These are phyloP conservation scores for Leptographium lundbergii DNA, from an alignment of 2,329 filamentous ascomycete species.

Conservation along the genomic window DNA sequence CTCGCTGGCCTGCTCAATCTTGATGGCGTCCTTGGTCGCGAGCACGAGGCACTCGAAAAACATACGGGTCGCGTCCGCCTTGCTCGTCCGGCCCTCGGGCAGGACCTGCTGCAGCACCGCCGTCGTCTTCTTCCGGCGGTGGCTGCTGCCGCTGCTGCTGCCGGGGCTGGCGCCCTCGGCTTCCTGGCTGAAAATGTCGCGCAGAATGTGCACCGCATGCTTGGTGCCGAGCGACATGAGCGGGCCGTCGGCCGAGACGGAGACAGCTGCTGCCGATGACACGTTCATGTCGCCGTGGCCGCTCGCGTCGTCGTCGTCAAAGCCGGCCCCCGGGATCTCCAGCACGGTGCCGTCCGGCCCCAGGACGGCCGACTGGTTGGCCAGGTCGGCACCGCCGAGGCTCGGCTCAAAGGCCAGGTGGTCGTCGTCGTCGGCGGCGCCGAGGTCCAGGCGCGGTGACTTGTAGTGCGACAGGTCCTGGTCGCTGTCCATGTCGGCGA, in stretches of 20 bases:
- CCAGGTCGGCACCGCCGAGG: constrained; percentile 28
- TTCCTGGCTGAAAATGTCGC: constrained; percentile 71
- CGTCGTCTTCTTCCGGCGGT: constrained; percentile 28
- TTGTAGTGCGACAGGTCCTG: constrained; percentile 50
- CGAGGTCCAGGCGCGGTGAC: constrained; percentile 56
- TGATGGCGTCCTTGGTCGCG: constrained; percentile 95
- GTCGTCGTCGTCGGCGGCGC: constrained; percentile 58
- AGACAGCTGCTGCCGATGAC: constrained; percentile 15
- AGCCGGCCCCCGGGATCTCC: constrained; percentile 47
- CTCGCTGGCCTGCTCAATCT: constrained; percentile 73
- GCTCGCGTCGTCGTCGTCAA: constrained; percentile 28
- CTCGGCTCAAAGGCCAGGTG: constrained; percentile 17
- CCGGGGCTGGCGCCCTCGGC: constrained; percentile 45
- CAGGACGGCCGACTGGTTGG: constrained; percentile 34
- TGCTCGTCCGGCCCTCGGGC: constrained; percentile 67
- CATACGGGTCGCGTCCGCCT: constrained; percentile 95
- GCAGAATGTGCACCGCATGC: constrained; percentile 87
- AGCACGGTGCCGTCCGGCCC: constrained; percentile 47
- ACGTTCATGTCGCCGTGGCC: not conserved
- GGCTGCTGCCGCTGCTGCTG: not conserved
- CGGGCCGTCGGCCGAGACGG: constrained; percentile 52
- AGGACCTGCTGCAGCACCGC: constrained; percentile 86
- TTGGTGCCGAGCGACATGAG: constrained; percentile 85
- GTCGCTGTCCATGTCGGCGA: constrained; percentile 65
- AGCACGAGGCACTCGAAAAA: constrained; percentile 96